Base-by-base conservation (phyloP, 108 stramenopile species). In the Nitzschia palea region DNA sequence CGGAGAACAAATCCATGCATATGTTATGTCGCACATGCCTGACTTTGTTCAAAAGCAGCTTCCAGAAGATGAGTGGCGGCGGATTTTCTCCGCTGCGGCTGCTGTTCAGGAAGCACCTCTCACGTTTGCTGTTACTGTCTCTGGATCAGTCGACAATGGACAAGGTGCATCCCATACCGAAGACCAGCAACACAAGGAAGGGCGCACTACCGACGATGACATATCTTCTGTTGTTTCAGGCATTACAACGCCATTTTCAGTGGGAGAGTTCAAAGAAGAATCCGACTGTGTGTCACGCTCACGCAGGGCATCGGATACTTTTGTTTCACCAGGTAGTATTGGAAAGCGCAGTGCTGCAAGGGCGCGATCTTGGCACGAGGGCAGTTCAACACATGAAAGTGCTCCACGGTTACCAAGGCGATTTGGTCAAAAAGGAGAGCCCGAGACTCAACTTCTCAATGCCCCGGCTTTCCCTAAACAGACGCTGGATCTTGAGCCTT, bases 1-100 rank as follows among this genome's bases (percentile, higher is more conserved):
- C 22, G 40, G n/a, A 2, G 40, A 60, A 14, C 23, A 67, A 43
- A 53, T 67, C 4, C 27, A 55, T 28, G 14, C 23, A 8, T 67
- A 55, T 43, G 65, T 67, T 3, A 67, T 67, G 65, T 43, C 34
- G 12, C 37, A 27, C 18, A 67, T 67, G 53, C 65, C 65, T 22
- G 14, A 36, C 0, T 42, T 43, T 55, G 40, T 67, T 28, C 27
- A 40, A 26, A 29, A 67, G 15, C 65, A 67, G n/a, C 25, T 67
- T 12, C 33, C 65, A 9, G 10, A 18, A 4, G 65, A 67, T n/a
- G 51, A 28, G 8, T 67, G 65, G 65, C 29, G 40, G 51, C 23
- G 51, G 34, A 48, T 67, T 18, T 60, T 60, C 37, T 54, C 44
- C 30, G 37, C 34, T 28, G 47, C 47, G 17, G 53, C 65, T 2